A percentile compares a stretch with the other conserved stretches of the same genome.
Conservation (phyloP, 768 basidiomycete species). For the Mycena albidolilacea region DNA sequence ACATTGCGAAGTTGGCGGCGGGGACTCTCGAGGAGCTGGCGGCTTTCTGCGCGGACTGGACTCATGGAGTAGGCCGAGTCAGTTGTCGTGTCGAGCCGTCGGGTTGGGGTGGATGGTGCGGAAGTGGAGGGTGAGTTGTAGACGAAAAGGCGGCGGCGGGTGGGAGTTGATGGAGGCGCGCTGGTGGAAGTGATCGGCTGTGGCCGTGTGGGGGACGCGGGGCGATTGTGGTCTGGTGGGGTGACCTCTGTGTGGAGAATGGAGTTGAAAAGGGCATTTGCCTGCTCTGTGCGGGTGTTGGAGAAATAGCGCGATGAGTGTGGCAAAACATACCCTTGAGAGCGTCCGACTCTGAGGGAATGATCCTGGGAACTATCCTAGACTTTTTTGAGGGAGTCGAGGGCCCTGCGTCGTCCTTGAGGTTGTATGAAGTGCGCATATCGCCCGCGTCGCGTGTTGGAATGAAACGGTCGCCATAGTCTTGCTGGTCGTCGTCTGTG, state of each 20-base stretch:
- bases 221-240: constrained; percentile 73
- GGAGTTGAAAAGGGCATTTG: constrained; percentile 84
- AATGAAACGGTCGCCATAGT: constrained; percentile 79
- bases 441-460: constrained; percentile 75
- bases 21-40: constrained; percentile 87
- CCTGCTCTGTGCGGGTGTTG: constrained; percentile 71
- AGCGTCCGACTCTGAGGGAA: constrained; percentile 82
- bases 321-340: constrained; percentile 69
- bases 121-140: constrained; percentile 77
- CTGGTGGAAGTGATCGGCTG: constrained; percentile 58
- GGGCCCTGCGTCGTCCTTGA: constrained; percentile 71
- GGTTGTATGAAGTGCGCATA: constrained; percentile 76
- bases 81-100: constrained; percentile 83
- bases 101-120: constrained; percentile 62
- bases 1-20: constrained; percentile 86
- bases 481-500: constrained; percentile 47
- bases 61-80: constrained; percentile 93
- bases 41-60: constrained; percentile 88
- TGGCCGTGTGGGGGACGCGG: constrained; percentile 73
- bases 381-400: constrained; percentile 72
- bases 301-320: constrained; percentile 3
- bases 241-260: constrained; percentile 86
- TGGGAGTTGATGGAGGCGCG: constrained; percentile 64
- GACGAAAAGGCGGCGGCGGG: constrained; percentile 74
- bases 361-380: constrained; percentile 75